Evolutionary conservation across 1,284 basidiomycete genomes (phyloP).

Genomic region (Fomitopsis betulina): DNA sequence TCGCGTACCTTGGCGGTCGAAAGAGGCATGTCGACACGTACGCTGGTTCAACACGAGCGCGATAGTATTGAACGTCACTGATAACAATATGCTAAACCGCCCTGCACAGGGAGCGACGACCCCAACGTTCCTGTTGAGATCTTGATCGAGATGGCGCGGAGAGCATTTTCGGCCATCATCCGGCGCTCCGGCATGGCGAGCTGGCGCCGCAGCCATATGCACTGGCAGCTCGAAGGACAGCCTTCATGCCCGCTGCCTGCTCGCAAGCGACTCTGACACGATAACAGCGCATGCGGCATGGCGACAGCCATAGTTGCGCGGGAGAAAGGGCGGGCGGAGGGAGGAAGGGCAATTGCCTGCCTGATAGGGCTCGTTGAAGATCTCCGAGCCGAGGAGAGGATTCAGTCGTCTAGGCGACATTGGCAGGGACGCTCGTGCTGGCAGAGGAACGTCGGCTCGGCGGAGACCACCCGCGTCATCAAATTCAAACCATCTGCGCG

Average conservation of each 20-base stretch:
- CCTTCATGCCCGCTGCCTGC: background rate
- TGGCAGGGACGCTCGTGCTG: background rate
- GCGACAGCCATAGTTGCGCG: background rate
- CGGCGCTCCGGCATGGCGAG: background rate
- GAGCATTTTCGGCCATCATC: background rate
- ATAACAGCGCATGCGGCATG: background rate
- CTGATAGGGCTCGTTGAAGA: background rate
- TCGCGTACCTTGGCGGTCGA: too few species aligned
- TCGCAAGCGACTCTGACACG: background rate
- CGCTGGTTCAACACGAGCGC: too few species aligned
- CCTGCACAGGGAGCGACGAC: background rate
- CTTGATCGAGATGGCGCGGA: background rate
- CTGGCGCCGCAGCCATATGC: background rate
- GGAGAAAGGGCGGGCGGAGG: background rate
- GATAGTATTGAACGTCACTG: too few species aligned
- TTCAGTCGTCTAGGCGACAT: background rate
- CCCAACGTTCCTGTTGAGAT: background rate
- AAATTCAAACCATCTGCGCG: constrained; percentile 9
- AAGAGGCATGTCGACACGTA: too few species aligned
- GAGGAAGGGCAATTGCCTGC: background rate
- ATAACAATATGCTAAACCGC: too few species aligned
- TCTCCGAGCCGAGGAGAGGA: background rate
- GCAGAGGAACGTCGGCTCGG: background rate
- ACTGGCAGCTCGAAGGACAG: background rate
- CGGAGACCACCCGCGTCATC: background rate